phyloP scores from a whole-genome alignment of 2,329 filamentous ascomycete genomes.

The Pseudogymnoascus sp. region DNA sequence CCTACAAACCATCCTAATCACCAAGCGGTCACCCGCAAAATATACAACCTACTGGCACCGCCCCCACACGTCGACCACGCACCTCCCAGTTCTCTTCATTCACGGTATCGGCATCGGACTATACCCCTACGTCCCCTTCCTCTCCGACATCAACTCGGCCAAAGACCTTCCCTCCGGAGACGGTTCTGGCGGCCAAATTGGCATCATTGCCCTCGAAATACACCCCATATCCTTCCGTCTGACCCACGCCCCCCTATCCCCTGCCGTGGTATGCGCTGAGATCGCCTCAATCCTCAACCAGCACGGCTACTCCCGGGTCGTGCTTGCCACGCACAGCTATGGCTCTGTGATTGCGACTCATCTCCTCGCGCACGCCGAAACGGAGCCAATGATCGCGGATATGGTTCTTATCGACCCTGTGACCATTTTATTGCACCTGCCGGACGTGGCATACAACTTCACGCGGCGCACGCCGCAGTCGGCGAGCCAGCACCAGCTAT shows the following conservation, averaged over 20 bases:
- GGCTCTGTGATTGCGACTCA: constrained; percentile 48
- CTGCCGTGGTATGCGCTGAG: constrained; percentile 41
- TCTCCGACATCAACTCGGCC: constrained; percentile 39
- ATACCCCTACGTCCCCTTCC: constrained; percentile 46
- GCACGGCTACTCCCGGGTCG: constrained; percentile 43
- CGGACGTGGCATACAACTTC: constrained; percentile 57
- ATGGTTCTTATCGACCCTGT: constrained; percentile 52
- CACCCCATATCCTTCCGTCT: constrained; percentile 51
- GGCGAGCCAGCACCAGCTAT: constrained; percentile 51
- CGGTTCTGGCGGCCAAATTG: constrained; percentile 39
- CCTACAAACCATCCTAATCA: constrained; percentile 38
- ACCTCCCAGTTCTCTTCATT: constrained; percentile 50
- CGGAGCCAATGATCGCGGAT: constrained; percentile 37
- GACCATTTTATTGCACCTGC: constrained; percentile 49
- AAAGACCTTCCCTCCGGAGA: constrained; percentile 16
- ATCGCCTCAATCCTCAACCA: constrained; percentile 41
- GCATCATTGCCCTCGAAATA: constrained; percentile 49
- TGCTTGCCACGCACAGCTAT: constrained; percentile 45
- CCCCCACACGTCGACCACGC: constrained; percentile 48
- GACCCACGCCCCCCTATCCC: constrained; percentile 38
- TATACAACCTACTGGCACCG: constrained; percentile 51
- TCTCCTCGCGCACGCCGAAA: constrained; percentile 35
- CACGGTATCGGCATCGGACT: constrained; percentile 56
- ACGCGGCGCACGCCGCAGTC: constrained; percentile 33
- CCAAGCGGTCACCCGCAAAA: constrained; percentile 37